Evolutionary conservation across 202 grass and related monocot species (phyloP), one percentile per base, ranked within the genome.

Genomic region (Dendrocalamus latiflorus): DNA sequence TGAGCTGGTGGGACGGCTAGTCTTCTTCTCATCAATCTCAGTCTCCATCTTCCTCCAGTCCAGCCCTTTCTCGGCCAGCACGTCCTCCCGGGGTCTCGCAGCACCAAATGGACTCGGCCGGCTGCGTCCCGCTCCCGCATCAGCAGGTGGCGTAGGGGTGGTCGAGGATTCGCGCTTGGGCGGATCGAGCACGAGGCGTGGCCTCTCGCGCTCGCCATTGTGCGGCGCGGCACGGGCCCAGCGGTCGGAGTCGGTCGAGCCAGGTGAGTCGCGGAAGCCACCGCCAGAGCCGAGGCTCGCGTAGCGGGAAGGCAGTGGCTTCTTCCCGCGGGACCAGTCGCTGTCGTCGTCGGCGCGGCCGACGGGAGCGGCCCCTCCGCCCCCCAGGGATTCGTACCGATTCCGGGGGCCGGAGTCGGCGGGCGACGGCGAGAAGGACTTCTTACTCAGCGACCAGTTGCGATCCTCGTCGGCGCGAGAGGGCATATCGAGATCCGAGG

Each of bases 31-130:
- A 41, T 88, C 84, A 74, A 88, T 81, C 18, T 93, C 91, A 38
- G 89, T 84, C 17, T 97, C 94, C 58, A 91, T 81, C 85, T 93
- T 97, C 78, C 70, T 93, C 84, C 86, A 93, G 65, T 97, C 94
- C 37, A 97, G 17, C 34, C 94, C 94, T 56, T 97, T 97, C 9
- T 93, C 89, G 10, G 89, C 74, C 70, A 97, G 84, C 71, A 97
- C 62, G 74, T 91, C 78, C 74, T 97, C 91, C 73, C 91, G 84
- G 1, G 91, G 94, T 21, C 89, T 88, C 1, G 91, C 94, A 17
- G 84, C 62, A 0, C 94, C 94, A 72, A 97, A 97, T 9, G 94
- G 94, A 48, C 70, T 97, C 10, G 89, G 71, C 28, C 94, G 81
- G 83, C 37, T 62, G 36, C 81, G 86, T 4, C 64, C 78, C 6